These are phyloP conservation scores for Globisporangium perplexum DNA, from an alignment of 352 stramenopile species.

Conservation along the genomic window DNA sequence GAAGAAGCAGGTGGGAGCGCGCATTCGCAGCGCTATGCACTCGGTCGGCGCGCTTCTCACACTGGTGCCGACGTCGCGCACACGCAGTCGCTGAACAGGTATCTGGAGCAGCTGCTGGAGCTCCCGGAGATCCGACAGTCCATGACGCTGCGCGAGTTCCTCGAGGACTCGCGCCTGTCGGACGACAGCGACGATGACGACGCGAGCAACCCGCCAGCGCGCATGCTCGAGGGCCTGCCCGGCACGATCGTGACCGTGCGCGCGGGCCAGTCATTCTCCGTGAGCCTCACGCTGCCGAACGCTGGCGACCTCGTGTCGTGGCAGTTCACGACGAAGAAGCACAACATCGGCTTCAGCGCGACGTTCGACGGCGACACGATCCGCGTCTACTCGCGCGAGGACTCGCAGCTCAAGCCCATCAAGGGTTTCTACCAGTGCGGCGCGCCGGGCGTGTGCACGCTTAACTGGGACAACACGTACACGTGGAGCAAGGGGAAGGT, in stretches of 20 bases:
- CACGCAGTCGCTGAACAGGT: constrained; percentile 44
- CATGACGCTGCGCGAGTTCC: constrained; percentile 51
- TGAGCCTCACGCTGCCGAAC: constrained; percentile 38
- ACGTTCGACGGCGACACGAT: constrained; percentile 59
- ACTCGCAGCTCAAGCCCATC: constrained; percentile 48
- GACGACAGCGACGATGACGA: constrained; percentile 60
- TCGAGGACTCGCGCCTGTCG: constrained; percentile 44
- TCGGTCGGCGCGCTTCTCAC: too few relatives aligned
- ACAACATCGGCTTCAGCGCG: constrained; percentile 79
- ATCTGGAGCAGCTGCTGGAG: constrained; percentile 43
- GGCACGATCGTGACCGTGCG: constrained; percentile 63
- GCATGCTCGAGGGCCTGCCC: constrained; percentile 45
- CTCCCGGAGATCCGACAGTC: constrained; percentile 49
- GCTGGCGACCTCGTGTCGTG: constrained; percentile 48
- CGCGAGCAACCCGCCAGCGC: constrained; percentile 18
- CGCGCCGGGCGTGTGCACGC: constrained; percentile 41
- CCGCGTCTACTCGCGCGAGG: constrained; percentile 60
- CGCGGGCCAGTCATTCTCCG: constrained; percentile 63
- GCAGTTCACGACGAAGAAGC: constrained; percentile 77
- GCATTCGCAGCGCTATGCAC: too few relatives aligned
- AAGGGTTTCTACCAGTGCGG: constrained; percentile 59
- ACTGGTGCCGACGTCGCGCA: not conserved
- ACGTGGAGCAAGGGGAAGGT: constrained; percentile 76
- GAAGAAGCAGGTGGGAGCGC: constrained; percentile 31
- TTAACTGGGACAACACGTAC: constrained; percentile 84